Evolutionary conservation across 257 asterid species (phyloP), one percentile per base, ranked within the genome.

Genomic region (Solanum rostratum): DNA sequence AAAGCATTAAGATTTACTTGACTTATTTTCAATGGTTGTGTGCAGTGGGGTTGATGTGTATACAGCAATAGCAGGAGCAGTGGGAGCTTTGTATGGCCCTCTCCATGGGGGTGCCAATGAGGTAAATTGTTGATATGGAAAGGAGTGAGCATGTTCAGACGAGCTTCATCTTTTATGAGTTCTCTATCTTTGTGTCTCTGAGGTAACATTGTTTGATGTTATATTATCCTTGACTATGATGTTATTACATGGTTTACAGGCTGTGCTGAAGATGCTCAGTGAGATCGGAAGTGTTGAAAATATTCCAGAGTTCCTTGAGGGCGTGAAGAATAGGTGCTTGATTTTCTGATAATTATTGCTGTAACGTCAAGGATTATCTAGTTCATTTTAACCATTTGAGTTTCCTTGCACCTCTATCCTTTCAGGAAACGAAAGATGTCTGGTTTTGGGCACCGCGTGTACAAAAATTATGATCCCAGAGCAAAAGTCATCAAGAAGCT

Each of bases 91-190:
- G 92, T 97, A 97, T 90, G 99, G 99, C 80, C 99, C 99, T 60
- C 99, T 97, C 87, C 99, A 97, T 88, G 99, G 99, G 88, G 99
- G 99, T 85, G 99, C 99, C 10, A 97, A 95, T 84, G 99, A 97
- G 98, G 99, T 97, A 93, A 29, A n/a, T 53, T 27, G 71, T 15
- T 37, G 15, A 10, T 65, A 81, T 45, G 14, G n/a, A 37, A 50
- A 82, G 15, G 53, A 57, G 78, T 78, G 50, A 30, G 22, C 52
- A 71, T 66, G 8, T 33, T 24, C n/a, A 12, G 85, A 68, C 54
- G 16, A 65, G 43, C 24, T 49, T 76, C 82, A 24, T 46, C 55
- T 49, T 49, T 78, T 78, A 50, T 78, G 45, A 27, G 27, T 22
- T 50, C 46, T 49, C 45, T 29, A 16, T 27, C 19, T 50, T 16